phyloP scores from a whole-genome alignment of 345 rosid genomes.

The Boechera retrofracta region DNA sequence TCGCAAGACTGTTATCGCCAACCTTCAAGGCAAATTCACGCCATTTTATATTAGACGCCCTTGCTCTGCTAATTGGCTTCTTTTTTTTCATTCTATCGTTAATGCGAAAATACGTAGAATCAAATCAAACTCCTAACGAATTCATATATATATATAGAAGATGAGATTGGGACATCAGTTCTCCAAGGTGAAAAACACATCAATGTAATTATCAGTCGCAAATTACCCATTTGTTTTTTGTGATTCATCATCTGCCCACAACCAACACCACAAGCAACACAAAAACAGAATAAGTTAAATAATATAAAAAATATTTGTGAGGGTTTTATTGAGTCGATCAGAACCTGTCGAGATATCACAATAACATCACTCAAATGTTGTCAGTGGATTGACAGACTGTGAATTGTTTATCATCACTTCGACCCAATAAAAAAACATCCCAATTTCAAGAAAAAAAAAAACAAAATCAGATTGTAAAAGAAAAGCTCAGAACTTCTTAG shows the following conservation, averaged over 20 bases:
- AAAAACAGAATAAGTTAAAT: background rate
- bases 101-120: too few relatives aligned
- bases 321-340: constrained; percentile 17
- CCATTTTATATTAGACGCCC: background rate
- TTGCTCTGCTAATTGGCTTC: constrained; percentile 19
- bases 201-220: constrained; percentile 40
- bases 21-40: constrained; percentile 30
- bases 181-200: constrained; percentile 45
- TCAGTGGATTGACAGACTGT: constrained; percentile 43
- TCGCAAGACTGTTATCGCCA: constrained; percentile 44
- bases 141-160: background rate
- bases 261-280: too few relatives aligned
- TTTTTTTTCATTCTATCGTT: background rate
- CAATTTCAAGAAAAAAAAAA: background rate
- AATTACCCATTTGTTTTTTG: constrained; percentile 38
- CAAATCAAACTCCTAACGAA: background rate
- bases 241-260: constrained; percentile 34
- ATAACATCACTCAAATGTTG: constrained; percentile 37
- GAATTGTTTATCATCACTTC: constrained; percentile 37
- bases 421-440: background rate
- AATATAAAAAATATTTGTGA: background rate
- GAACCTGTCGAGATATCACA: constrained; percentile 44
- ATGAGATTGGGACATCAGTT: constrained; percentile 35
- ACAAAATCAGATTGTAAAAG: background rate
- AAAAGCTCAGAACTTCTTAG: constrained; percentile 42